Evolutionary conservation across 192 early-diverging fungal genomes (phyloP).

Genomic region (Funneliformis geosporum): DNA sequence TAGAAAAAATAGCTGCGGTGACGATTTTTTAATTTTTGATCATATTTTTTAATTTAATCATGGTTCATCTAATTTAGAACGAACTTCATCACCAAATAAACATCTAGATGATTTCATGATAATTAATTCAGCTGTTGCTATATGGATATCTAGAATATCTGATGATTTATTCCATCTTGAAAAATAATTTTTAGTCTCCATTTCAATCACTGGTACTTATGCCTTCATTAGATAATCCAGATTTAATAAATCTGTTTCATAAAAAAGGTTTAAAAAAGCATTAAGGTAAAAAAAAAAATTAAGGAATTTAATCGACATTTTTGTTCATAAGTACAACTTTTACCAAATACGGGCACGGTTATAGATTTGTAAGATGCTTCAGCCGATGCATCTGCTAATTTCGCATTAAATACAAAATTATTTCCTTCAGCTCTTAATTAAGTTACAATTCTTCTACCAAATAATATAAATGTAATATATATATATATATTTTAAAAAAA

Average conservation of each 20-base stretch:
- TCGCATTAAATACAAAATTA: slow-evolving; percentile 95
- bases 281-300: background rate
- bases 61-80: slow-evolving; percentile 73
- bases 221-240: slow-evolving; percentile 78
- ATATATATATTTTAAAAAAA: slow-evolving; percentile 69
- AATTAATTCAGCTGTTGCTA: slow-evolving; percentile 84
- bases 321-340: slow-evolving; percentile 95
- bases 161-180: slow-evolving; percentile 59
- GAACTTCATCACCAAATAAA: slow-evolving; percentile 93
- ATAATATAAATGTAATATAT: slow-evolving; percentile 90
- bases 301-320: too few species aligned
- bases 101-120: slow-evolving; percentile 93
- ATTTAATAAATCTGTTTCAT: slow-evolving; percentile 94
- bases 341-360: slow-evolving; percentile 93
- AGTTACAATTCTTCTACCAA: slow-evolving; percentile 87
- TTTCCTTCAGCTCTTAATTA: slow-evolving; percentile 91
- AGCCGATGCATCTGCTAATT: slow-evolving; percentile 80
- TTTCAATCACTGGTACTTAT: slow-evolving; percentile 84
- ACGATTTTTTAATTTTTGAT: too few species aligned
- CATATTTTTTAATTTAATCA: too few species aligned
- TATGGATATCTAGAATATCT: slow-evolving; percentile 69
- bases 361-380: slow-evolving; percentile 92
- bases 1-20: too few species aligned
- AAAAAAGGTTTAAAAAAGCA: too few species aligned
- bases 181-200: slow-evolving; percentile 83